Evolutionary conservation across 164 flowering plant genomes (phyloP), one percentile per base, ranked within the genome.

Genomic region (Stephania japonica): DNA sequence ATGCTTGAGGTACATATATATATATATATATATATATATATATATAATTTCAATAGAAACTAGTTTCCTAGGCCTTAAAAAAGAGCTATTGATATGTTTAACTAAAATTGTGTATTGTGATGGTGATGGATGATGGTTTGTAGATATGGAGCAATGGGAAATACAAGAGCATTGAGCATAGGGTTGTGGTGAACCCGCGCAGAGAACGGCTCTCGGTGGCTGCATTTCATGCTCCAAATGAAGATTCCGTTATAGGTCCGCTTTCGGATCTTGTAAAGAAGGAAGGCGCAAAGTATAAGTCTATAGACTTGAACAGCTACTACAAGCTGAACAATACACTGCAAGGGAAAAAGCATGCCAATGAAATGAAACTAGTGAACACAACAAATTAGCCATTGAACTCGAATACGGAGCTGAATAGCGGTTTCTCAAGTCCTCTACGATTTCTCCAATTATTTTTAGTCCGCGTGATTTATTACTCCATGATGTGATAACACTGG

Each of bases 151-250:
- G 68, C 68, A 26, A 65, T 65, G 68, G 68, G 18, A 27, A 65
- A 32, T 65, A 65, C 18, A 65, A 65, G 32, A 65, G 68, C 68
- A 65, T 65, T 27, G 68, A 65, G 32, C 68, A 65, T 18, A 65
- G 68, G 42, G 68, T 14, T 6, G 18, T 26, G 3, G 32, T 65
- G 32, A 32, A 65, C n/a, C 38, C 25, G 1, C 7, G 21, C 0
- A 62, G 16, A 12, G 65, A n/a, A 23, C 65, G 32, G 9, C 65
- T 62, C 19, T 65, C 68, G 6, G 19, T 65, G 6, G 68, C 68
- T 4, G 68, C 68, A 27, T 65, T 65, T 65, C 68, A 26, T 23
- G 26, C 19, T 53, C 61, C 61, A 18, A 53, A 53, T 53, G 18
- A 12, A 12, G 61, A 53, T 16, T 4, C 61, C 2, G 4, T 53